Evolutionary conservation across 192 early-diverging fungal genomes (phyloP), one percentile per base, ranked within the genome.

Genomic region (Coemansia javaensis): DNA sequence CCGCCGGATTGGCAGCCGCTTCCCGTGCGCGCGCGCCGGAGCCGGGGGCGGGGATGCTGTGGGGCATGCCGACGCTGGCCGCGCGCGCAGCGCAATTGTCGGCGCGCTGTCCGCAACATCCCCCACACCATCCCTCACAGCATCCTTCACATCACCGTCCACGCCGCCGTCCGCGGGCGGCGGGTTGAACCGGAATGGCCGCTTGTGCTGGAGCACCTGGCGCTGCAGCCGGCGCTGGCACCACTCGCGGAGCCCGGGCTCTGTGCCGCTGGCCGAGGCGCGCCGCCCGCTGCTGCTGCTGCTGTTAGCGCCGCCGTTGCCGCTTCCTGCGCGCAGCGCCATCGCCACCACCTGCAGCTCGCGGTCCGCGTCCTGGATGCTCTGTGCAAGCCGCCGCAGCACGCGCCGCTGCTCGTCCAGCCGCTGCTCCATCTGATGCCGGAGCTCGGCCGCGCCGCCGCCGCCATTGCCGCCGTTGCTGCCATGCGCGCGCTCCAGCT

Each of bases 321-420:
- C 1, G 37, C 14, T 18, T 16, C 15, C 10, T 52, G n/a, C n/a
- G n/a, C n/a, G 37, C 32, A 64, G 20, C n/a, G 44, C 24, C 28
- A 47, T 44, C 11, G 62, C 37, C 31, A 67, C 32, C 35, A 59
- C 25, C 12, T 49, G 10, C 24, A 69, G 46, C 37, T 69, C 59
- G 16, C 66, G 38, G 14, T 44, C 56, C 14, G 59, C 36, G 9
- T 54, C 59, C 18, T 70, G 59, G 17, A 59, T 50, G 40, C 60
- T 59, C 41, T 56, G 60, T 31, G 46, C 27, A 4, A 71, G 55
- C 24, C 63, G 68, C 22, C 40, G 46, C 18, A 71, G 37, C 60
- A 71, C 40, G 32, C 48, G 47, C 60, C 61, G 59, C 40, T 71
- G 68, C 60, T 71, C 68, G 18, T 63, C 68, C 14, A 71, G 47